Evolutionary conservation across 1,284 basidiomycete species (phyloP).

Genomic region (Irpex sp.): DNA sequence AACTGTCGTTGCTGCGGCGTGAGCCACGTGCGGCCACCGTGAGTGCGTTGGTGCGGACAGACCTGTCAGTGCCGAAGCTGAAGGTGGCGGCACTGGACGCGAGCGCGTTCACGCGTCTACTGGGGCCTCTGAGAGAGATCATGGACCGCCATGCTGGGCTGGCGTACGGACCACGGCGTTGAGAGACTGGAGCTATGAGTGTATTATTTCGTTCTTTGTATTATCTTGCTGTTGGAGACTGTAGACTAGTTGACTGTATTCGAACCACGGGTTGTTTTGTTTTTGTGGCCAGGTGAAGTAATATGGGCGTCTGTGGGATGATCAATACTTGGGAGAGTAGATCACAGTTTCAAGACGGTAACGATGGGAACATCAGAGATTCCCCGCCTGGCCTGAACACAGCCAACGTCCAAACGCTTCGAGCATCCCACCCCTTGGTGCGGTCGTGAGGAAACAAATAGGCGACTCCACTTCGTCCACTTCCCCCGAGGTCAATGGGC

Average conservation of each 20-base stretch:
- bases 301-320: background rate
- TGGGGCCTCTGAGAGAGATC: conserved; percentile 87
- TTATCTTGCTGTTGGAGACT: conserved; percentile 3
- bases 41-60: conserved; percentile 64
- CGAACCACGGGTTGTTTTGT: background rate
- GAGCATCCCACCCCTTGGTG: conserved; percentile 4
- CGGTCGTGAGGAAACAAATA: conserved; percentile 5
- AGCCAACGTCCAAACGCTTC: background rate
- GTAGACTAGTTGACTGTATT: conserved; percentile 1
- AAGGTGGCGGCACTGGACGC: conserved; percentile 94
- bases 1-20: conserved; percentile 80
- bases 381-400: background rate
- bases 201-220: conserved; percentile 7
- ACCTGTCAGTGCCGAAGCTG: conserved; percentile 57
- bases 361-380: conserved; percentile 8
- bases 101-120: conserved; percentile 89
- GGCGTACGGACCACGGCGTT: conserved; percentile 36
- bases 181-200: conserved; percentile 5
- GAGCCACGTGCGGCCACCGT: conserved; percentile 93
- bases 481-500: conserved; percentile 8
- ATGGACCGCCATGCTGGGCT: conserved; percentile 79
- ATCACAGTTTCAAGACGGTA: background rate
- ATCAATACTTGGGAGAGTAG: background rate
- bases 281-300: background rate
- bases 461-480: conserved; percentile 5